Percentiles rank a stretch among this genome's conserved stretches.
These are phyloP conservation scores for Naganishia friedmannii DNA, from an alignment of 768 basidiomycete species.

Conservation along the genomic window DNA sequence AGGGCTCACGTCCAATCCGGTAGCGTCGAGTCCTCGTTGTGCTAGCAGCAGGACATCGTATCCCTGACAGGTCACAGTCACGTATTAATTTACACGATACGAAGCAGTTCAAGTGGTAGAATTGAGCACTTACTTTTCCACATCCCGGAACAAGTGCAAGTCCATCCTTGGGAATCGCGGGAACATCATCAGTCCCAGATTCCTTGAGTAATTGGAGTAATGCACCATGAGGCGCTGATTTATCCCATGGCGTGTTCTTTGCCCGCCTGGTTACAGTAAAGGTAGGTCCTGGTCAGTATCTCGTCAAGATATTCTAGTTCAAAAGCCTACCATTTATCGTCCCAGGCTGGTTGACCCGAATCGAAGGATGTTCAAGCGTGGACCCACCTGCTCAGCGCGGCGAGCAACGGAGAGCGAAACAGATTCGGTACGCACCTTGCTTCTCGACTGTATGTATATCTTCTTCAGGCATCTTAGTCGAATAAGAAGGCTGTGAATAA, in stretches of 20 bases:
- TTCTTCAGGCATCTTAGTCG: not conserved
- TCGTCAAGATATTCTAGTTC: not conserved
- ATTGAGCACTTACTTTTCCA: constrained; percentile 12
- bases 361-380: not conserved
- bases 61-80: constrained; percentile 33
- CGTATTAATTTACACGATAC: not conserved
- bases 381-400: not conserved
- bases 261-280: constrained; percentile 4
- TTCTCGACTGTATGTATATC: constrained; percentile 9
- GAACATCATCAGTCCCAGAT: constrained; percentile 15
- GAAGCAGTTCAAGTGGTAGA: not conserved
- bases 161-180: constrained; percentile 21
- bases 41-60: constrained; percentile 45
- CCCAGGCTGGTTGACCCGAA: constrained; percentile 19
- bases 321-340: constrained; percentile 23
- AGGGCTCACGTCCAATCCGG: constrained; percentile 38
- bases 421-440: not conserved
- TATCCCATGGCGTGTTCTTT: constrained; percentile 24
- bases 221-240: constrained; percentile 7
- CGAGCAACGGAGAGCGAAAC: not conserved
- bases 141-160: constrained; percentile 27
- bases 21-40: constrained; percentile 35
- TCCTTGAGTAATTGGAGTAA: constrained; percentile 2
- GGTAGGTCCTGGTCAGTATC: not conserved
- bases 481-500: not conserved